Percentiles rank a stretch among this genome's conserved stretches.
Conservation (phyloP, 768 basidiomycete genomes). For the Pulveroboletus ravenelii region DNA sequence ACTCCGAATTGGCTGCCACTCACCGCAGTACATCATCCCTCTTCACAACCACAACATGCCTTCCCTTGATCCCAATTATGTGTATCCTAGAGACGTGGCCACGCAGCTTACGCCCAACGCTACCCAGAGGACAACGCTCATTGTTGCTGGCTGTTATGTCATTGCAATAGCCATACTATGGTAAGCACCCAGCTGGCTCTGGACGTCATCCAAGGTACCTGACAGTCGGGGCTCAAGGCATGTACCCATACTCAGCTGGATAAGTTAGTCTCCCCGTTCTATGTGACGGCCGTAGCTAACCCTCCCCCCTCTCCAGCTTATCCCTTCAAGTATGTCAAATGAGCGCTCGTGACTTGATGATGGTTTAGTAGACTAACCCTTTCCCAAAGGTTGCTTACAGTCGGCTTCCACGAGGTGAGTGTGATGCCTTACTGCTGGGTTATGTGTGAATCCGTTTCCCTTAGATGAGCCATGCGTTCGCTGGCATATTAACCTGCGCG, state of each 20-base stretch:
- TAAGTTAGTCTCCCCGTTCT: slow-evolving; percentile 50
- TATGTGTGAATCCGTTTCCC: background rate
- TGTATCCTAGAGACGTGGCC: slow-evolving; percentile 25
- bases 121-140: slow-evolving; percentile 73
- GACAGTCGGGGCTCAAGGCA: slow-evolving; percentile 47
- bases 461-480: slow-evolving; percentile 83
- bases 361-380: slow-evolving; percentile 13
- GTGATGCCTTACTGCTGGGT: slow-evolving; percentile 4
- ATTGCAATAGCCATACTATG: slow-evolving; percentile 76
- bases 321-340: slow-evolving; percentile 79
- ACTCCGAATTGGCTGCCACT: too few species aligned
- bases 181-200: slow-evolving; percentile 35
- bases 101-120: slow-evolving; percentile 54
- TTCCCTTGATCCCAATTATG: slow-evolving; percentile 14
- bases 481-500: slow-evolving; percentile 81
- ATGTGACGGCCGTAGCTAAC: slow-evolving; percentile 8
- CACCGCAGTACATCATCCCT: slow-evolving; percentile 7
- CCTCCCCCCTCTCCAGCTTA: slow-evolving; percentile 54
- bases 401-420: slow-evolving; percentile 81
- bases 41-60: slow-evolving; percentile 30
- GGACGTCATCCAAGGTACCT: background rate
- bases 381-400: slow-evolving; percentile 62
- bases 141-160: slow-evolving; percentile 75
- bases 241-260: slow-evolving; percentile 64
- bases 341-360: background rate